Evolutionary conservation across 108 stramenopile genomes (phyloP).

Genomic region (Pseudonitzschia pungens): DNA sequence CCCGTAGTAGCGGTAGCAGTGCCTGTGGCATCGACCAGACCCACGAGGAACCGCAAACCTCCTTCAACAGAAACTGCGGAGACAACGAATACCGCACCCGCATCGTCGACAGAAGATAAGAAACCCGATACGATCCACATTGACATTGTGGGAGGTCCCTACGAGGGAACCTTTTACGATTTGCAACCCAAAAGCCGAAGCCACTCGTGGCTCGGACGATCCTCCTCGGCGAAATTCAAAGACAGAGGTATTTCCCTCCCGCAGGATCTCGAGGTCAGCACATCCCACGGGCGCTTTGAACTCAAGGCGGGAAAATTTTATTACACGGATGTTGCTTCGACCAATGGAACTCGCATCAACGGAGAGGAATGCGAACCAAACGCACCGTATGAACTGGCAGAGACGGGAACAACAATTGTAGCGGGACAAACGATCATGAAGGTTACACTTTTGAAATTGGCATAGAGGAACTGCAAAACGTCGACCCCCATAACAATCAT

Average conservation of each 20-base stretch:
- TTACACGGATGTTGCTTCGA: conserved; percentile 77
- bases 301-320: conserved; percentile 40
- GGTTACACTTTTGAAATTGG: conserved; percentile 25
- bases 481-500: background rate
- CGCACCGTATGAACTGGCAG: conserved; percentile 29
- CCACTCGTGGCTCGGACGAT: conserved; percentile 67
- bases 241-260: conserved; percentile 65
- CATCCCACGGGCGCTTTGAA: conserved; percentile 80
- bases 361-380: conserved; percentile 47
- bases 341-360: conserved; percentile 64
- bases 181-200: conserved; percentile 43
- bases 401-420: conserved; percentile 49
- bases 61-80: background rate
- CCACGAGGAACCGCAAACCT: background rate
- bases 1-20: conserved; percentile 1
- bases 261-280: conserved; percentile 80
- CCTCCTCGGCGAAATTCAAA: conserved; percentile 74
- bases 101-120: conserved; percentile 1
- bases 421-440: conserved; percentile 44
- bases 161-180: conserved; percentile 40
- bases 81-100: background rate
- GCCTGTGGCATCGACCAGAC: background rate
- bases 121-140: conserved; percentile 33
- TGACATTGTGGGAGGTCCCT: conserved; percentile 55
- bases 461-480: background rate